A percentile compares a stretch with the other conserved stretches of the same genome.
Conservation (phyloP, 192 early-diverging fungal genomes). For the Linnemannia hyalina region DNA sequence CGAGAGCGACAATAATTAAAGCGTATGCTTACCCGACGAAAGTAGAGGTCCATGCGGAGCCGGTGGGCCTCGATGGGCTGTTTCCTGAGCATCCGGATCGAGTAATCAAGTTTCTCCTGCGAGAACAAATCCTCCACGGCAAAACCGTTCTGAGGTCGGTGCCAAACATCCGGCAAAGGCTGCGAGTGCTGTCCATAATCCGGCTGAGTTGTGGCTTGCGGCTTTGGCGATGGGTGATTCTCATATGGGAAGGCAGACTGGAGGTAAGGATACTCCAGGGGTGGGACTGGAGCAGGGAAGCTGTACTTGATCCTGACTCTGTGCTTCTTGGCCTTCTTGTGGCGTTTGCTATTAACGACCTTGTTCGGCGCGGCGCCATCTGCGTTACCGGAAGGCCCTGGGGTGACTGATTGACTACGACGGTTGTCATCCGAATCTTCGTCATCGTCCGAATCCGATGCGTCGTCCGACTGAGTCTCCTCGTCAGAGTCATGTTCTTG, state of each 20-base stretch:
- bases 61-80: background rate
- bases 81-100: conserved; percentile 3
- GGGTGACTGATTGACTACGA: background rate
- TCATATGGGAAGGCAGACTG: conserved; percentile 30
- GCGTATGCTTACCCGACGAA: conserved; percentile 15
- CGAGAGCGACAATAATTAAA: background rate
- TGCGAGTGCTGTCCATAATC: background rate
- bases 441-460: background rate
- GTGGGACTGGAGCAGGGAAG: conserved; percentile 1
- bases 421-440: background rate
- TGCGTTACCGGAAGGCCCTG: background rate
- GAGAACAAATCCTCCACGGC: conserved; percentile 25
- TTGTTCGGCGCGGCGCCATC: too few relatives aligned
- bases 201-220: background rate
- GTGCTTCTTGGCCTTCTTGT: background rate
- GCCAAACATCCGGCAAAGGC: conserved; percentile 17
- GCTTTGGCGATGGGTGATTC: conserved; percentile 6
- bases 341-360: background rate
- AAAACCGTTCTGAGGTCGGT: conserved; percentile 17
- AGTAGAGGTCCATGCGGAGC: conserved; percentile 39
- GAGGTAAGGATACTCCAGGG: conserved; percentile 22
- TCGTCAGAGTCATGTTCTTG: background rate
- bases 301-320: background rate
- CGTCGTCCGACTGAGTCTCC: background rate
- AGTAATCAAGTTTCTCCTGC: conserved; percentile 22